phyloP scores from a whole-genome alignment of 2,329 filamentous ascomycete genomes.

The Aspergillus intermedius region DNA sequence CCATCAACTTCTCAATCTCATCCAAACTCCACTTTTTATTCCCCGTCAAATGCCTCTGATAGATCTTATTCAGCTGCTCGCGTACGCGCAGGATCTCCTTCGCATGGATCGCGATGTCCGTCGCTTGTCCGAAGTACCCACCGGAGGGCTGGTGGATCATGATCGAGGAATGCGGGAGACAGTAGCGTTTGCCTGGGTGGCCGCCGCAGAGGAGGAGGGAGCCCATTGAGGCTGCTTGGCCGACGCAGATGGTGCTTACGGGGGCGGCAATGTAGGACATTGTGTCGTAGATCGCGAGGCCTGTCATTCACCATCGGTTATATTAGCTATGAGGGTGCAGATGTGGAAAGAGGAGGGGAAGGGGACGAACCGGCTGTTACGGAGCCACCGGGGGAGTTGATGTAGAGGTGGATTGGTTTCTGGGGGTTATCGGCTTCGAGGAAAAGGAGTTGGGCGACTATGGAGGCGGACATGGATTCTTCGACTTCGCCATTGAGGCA shows the following conservation, averaged over 20 bases:
- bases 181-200: conserved; percentile 74
- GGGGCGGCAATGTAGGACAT: conserved; percentile 95
- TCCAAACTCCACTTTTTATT: conserved; percentile 63
- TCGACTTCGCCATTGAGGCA: conserved; percentile 89
- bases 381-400: conserved; percentile 90
- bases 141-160: conserved; percentile 97
- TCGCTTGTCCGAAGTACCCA: conserved; percentile 59
- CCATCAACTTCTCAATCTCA: conserved; percentile 91
- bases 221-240: conserved; percentile 93
- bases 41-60: conserved; percentile 71
- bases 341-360: background rate
- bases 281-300: conserved; percentile 89
- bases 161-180: conserved; percentile 84
- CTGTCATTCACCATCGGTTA: conserved; percentile 10
- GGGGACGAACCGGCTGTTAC: conserved; percentile 66
- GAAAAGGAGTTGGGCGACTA: conserved; percentile 93
- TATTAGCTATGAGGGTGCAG: background rate
- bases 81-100: conserved; percentile 90
- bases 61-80: conserved; percentile 82
- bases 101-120: conserved; percentile 91
- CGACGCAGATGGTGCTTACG: conserved; percentile 90
- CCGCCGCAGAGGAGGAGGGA: conserved; percentile 82
- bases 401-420: conserved; percentile 95
- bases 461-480: conserved; percentile 82
- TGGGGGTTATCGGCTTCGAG: conserved; percentile 94